phyloP scores from a whole-genome alignment of 345 rosid genomes.

The Mallotus nudiflorus region DNA sequence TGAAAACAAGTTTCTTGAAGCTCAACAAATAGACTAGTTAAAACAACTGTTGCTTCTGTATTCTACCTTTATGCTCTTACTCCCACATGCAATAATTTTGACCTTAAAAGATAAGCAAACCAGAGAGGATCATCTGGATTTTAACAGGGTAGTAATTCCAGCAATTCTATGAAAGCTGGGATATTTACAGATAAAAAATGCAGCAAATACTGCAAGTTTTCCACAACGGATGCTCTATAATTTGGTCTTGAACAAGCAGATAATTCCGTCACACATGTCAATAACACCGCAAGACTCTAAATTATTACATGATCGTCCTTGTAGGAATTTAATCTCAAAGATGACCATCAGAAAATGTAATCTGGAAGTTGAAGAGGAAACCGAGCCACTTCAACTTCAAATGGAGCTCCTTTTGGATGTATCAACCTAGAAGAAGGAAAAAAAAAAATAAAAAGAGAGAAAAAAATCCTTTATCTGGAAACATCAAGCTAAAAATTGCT shows the following conservation, averaged over 20 bases:
- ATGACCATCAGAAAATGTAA: slow-evolving; percentile 54
- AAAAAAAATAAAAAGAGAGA: background rate
- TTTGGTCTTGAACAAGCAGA: background rate
- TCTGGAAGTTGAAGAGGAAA: slow-evolving; percentile 63
- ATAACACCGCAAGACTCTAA: background rate
- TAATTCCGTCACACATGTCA: background rate
- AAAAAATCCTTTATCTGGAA: no score
- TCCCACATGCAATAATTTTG: no score
- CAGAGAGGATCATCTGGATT: background rate
- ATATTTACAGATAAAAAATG: background rate
- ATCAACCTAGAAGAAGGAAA: slow-evolving; percentile 42
- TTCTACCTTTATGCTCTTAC: no score
- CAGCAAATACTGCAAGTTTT: background rate
- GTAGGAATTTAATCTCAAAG: background rate
- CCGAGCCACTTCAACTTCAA: slow-evolving; percentile 59
- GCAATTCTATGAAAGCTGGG: background rate
- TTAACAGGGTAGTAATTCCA: background rate
- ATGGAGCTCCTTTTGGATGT: slow-evolving; percentile 54
- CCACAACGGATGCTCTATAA: background rate
- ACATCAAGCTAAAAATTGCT: no score
- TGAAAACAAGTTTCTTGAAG: no score
- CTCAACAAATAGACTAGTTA: no score
- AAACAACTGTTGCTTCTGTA: no score
- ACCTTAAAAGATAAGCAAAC: background rate
- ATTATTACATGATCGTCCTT: background rate